Evolutionary conservation across 257 asterid genomes (phyloP), one percentile per base, ranked within the genome.

Genomic region (Fraxinus cuspidata): DNA sequence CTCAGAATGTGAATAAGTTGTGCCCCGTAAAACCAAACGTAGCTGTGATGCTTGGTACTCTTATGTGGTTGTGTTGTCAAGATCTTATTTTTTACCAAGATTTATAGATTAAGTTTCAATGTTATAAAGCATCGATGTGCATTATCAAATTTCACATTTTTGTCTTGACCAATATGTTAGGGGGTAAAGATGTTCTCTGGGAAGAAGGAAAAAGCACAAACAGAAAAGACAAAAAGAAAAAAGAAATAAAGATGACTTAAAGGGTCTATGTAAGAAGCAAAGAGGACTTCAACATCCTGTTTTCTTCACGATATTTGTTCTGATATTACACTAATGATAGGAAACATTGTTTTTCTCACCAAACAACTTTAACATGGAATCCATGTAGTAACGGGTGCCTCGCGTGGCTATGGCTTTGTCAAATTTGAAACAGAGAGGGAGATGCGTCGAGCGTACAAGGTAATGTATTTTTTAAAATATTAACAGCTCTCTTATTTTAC

Each of bases 401-500:
- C 97, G 25, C 85, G 97, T 38, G 98, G 98, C 70, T 93, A 93
- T 86, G 99, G 90, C 71, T 95, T 95, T 82, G 97, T 95, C 69
- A 96, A 93, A 82, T 95, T 93, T 80, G 93, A 95, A 86, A 88
- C 92, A 5, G 96, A 89, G 79, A 93, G 85, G 76, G 97, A 95
- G 79, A 93, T 92, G 99, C 86, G 84, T 21, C 86, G 93, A 83
- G 98, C 98, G 12, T 95, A 92, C 82, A 87, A 84, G 93, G 97
- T 92, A 42, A 69, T 75, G 44, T 42, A 40, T 66, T 67, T 67
- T 81, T 71, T 19, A 38, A 72, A 77, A 49, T 56, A 47, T 79
- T 68, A 67, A 44, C 47, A 29, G 60, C 72, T 74, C 16, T 34
- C 25, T n/a, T 58, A 8, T 23, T 58, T 58, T 19, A 58, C 23